phyloP scores from a whole-genome alignment of 2,329 filamentous ascomycete species.

The Cordyceps fumosorosea region DNA sequence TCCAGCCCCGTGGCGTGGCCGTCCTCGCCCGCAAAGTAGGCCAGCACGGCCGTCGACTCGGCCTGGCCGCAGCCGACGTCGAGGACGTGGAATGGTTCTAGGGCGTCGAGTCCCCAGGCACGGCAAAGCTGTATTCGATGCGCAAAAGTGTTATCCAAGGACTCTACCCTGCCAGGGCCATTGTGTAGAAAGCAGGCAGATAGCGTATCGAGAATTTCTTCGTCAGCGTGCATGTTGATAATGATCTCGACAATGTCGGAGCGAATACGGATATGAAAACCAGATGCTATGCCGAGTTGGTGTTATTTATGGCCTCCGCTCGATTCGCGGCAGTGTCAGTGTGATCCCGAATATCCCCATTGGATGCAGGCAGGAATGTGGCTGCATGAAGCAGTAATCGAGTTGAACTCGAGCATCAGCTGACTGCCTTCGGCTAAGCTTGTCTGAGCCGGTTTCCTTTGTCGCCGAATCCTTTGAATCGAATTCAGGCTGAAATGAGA shows the following conservation, averaged over 20 bases:
- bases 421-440: too few species aligned
- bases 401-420: background rate
- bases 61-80: background rate
- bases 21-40: background rate
- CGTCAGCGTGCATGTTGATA: background rate
- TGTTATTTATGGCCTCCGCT: too few species aligned
- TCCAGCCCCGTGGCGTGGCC: background rate
- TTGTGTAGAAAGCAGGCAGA: background rate
- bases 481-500: background rate
- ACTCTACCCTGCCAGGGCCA: background rate
- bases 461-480: background rate
- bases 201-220: background rate
- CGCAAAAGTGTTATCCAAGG: background rate
- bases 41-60: background rate
- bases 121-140: background rate
- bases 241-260: background rate
- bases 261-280: background rate
- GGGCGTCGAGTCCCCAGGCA: background rate
- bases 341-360: background rate
- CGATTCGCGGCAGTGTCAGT: background rate
- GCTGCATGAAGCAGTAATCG: background rate
- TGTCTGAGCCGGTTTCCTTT: background rate
- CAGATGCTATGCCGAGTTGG: background rate
- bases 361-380: background rate
- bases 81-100: background rate